Base-by-base conservation (phyloP, 1,284 basidiomycete genomes). In the Melanopsichium pennsylvanicum region DNA sequence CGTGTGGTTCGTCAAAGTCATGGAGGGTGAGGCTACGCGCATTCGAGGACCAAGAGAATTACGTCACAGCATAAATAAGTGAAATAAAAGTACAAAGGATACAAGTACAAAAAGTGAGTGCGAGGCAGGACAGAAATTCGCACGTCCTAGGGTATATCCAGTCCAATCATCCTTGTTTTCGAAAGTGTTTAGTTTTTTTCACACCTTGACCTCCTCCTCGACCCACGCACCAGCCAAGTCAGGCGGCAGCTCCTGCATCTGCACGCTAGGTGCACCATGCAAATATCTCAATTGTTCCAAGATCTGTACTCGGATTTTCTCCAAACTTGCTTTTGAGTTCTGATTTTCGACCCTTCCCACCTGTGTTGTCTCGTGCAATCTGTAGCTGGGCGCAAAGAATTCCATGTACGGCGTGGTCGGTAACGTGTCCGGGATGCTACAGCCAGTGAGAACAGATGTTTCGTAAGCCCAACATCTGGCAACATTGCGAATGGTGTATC, bases 391-490 rank as follows among this genome's bases (percentile, higher is more conserved):
- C 10, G 88, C 88, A 82, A 97, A 99, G 83, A 94, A 97, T 3
- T 90, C 86, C 78, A 96, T 91, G 82, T 96, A 99, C 1, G 91
- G 88, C 7, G 93, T 97, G 10, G 84, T 84, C 0, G 95, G 95
- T 5, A 98, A 87, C 54, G 90, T 88, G 81, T 95, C 90, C 0
- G 93, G 89, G 12, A 98, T 87, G 15, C 86, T 84, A 0, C 89
- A 88, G 33, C 82, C 81, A 3, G 80, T 78, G 15, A 92, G 91
- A 22, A 98, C 90, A 5, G 92, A 89, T 0, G 96, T 98, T 82
- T 98, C 95, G 84, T 97, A 97, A 10, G 95, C 90, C 95, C 95
- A 98, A 80, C 95, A 97, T n/a, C 95, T 87, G 36, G 91, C 91
- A 50, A 98, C 95, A 74, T 95, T 96, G 44, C 81, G 70, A 75